Evolutionary conservation across 306 rosid species (phyloP).

Genomic region (Luffa acutangula): DNA sequence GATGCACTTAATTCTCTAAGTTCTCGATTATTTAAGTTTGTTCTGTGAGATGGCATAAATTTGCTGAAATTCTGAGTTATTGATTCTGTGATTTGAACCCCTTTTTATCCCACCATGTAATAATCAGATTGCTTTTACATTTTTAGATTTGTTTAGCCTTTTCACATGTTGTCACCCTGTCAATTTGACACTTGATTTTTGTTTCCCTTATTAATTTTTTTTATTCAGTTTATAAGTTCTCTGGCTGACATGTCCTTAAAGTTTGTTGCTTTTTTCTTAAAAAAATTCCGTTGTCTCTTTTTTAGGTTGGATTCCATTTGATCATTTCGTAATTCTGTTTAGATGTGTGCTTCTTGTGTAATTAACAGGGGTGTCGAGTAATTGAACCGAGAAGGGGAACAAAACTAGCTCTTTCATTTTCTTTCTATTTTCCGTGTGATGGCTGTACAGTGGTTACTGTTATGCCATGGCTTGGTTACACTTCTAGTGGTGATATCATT

Average conservation of each 20-base stretch:
- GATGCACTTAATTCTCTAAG: neutral
- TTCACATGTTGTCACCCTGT: neutral
- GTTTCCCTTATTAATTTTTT: neutral
- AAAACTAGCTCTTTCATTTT: neutral
- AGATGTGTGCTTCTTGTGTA: neutral
- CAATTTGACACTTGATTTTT: neutral
- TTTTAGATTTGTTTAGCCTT: neutral
- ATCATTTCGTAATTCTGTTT: neutral
- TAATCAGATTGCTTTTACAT: neutral
- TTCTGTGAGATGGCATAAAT: neutral
- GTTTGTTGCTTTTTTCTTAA: neutral
- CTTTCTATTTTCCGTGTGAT: constrained; percentile 11
- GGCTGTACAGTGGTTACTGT: constrained; percentile 64
- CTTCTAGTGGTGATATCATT: constrained; percentile 51
- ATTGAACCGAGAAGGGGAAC: neutral
- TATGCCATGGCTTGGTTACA: constrained; percentile 60
- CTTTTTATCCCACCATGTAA: neutral
- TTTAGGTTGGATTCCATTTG: neutral
- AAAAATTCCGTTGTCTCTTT: neutral
- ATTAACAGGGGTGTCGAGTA: neutral
- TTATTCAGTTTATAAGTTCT: neutral
- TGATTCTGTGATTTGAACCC: neutral
- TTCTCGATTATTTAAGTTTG: neutral
- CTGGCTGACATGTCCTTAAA: neutral
- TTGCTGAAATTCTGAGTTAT: neutral